These are phyloP conservation scores for Stropharia rugosoannulata DNA, from an alignment of 768 basidiomycete genomes.

Conservation along the genomic window DNA sequence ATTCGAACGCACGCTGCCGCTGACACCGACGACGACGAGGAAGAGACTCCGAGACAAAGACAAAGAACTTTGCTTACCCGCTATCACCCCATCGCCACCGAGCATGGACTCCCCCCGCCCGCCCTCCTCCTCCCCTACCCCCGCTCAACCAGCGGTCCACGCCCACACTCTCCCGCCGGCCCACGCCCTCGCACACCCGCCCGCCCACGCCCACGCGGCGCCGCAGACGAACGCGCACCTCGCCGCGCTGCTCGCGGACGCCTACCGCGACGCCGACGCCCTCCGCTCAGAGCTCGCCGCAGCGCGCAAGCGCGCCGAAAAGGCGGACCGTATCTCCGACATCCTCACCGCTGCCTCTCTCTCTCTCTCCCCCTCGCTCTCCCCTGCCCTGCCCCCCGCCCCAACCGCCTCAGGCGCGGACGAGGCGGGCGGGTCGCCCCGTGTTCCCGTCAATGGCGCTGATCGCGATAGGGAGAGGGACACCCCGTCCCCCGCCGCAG, in stretches of 20 bases:
- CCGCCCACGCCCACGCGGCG: neutral
- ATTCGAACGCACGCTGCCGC: too few relatives aligned
- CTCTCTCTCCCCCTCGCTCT: neutral
- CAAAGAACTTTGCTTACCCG: neutral
- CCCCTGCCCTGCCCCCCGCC: conserved; percentile 33
- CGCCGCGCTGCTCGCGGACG: conserved; percentile 53
- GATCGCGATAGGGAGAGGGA: too few relatives aligned
- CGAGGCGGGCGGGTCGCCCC: neutral
- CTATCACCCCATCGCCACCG: too few relatives aligned
- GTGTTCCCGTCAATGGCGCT: neutral
- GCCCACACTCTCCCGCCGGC: neutral
- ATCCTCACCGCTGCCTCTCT: conserved; percentile 18
- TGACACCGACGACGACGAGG: too few relatives aligned
- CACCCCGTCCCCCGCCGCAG: conserved; percentile 4
- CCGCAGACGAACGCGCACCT: conserved; percentile 46
- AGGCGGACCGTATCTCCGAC: conserved; percentile 43
- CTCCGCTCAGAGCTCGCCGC: conserved; percentile 48
- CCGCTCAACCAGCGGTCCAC: neutral
- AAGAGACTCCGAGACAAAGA: too few relatives aligned
- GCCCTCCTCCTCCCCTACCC: too few relatives aligned
- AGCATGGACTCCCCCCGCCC: too few relatives aligned
- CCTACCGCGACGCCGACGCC: conserved; percentile 50
- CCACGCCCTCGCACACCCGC: neutral
- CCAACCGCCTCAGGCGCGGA: conserved; percentile 23
- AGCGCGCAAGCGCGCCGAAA: conserved; percentile 46